Conservation (phyloP, 2,329 filamentous ascomycete genomes). For the Exserohilum turcica region DNA sequence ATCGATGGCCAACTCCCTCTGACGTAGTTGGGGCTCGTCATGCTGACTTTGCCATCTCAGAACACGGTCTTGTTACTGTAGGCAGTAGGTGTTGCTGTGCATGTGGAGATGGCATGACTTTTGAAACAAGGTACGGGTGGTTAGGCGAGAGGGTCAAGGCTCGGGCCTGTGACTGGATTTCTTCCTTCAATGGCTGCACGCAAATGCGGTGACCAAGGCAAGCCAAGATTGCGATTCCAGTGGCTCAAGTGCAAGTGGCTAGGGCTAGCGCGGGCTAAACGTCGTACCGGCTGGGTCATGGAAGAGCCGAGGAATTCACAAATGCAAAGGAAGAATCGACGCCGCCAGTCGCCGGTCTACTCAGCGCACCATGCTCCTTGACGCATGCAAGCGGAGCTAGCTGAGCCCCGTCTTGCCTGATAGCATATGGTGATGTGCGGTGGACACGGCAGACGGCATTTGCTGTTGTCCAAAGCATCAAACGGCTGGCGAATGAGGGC, state of each 20-base stretch:
- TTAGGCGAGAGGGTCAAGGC: not conserved
- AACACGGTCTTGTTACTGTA: not conserved
- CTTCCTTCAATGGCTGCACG: not conserved
- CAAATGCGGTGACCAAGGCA: not conserved
- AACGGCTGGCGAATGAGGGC: not conserved
- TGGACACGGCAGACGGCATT: no score
- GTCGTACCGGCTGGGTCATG: not conserved
- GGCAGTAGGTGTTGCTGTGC: not conserved
- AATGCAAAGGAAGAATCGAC: not conserved
- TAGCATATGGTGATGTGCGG: not conserved
- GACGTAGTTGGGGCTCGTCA: conserved; percentile 13
- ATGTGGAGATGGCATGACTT: not conserved
- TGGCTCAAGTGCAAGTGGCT: conserved; percentile 3
- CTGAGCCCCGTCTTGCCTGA: not conserved
- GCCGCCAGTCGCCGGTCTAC: not conserved
- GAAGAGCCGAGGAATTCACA: not conserved
- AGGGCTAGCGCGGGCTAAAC: not conserved
- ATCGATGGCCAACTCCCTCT: conserved; percentile 5
- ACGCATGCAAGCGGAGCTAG: not conserved
- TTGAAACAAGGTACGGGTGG: not conserved
- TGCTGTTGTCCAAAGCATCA: not conserved
- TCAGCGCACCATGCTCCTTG: not conserved
- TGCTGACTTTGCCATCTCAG: conserved; percentile 6
- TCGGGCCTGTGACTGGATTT: not conserved
- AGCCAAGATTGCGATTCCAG: not conserved